Base-by-base conservation (phyloP, 108 stramenopile species). In the Fragilariopsis cylindrus region DNA sequence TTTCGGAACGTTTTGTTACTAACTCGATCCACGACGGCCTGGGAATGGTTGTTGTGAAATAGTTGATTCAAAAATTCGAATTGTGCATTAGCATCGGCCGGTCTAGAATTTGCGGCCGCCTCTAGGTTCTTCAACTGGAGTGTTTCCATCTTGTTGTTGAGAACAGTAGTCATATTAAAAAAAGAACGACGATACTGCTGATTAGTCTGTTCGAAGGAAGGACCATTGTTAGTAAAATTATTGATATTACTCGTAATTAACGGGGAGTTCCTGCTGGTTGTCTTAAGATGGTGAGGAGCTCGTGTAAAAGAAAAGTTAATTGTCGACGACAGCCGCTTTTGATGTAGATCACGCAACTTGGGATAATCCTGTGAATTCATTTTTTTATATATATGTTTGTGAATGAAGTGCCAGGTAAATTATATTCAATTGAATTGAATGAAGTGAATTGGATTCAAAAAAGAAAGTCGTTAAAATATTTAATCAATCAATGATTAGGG, bases 41-140 rank as follows among this genome's bases (percentile, higher is more conserved):
- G 82, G 46, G 92, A 92, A 74, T 94, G 82, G 4, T 52, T 53
- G 16, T 45, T 21, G 47, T 85, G 77, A 5, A 72, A 72, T 3
- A 96, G 76, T 60, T 85, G 82, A 5, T 72, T 78, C 49, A 92
- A 48, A 75, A 94, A 94, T 58, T 88, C 81, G 65, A 74, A 83
- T 82, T 96, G 95, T 4, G 81, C 78, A 53, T 80, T 70, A 15
- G 73, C 66, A 74, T 93, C 85, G 45, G 66, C 69, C 52, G 92
- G 92, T 18, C 78, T 64, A 4, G 76, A 48, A 75, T 94, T 92
- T 46, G 92, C 95, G 3, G 60, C 70, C 9, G 89, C 82, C 82
- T 96, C 95, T 56, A 93, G 83, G 11, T 64, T 69, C 86, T 96
- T 96, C 21, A 93, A 75, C 50, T 86, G 89, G 1, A 84, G 45